Percentiles rank a stretch among this genome's conserved stretches.
These are phyloP conservation scores for Gossypium rotundifolium DNA, from an alignment of 345 rosid species.

Conservation along the genomic window DNA sequence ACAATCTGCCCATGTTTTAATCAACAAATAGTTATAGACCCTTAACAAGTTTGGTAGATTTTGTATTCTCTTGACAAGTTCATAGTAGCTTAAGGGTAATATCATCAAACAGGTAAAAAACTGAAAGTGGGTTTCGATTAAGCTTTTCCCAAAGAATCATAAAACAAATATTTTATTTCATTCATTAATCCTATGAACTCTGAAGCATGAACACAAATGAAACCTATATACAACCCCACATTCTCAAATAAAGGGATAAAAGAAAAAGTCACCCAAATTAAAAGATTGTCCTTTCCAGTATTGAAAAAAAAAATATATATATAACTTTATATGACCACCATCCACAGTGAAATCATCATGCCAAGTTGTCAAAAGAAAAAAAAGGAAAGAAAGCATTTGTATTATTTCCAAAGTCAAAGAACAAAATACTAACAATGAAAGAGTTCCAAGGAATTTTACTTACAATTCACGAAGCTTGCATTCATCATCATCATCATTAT, in stretches of 20 bases:
- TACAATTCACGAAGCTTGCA: not conserved
- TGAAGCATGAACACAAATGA: not conserved
- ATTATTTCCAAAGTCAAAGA: not conserved
- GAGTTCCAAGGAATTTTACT: not conserved
- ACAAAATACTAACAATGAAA: not conserved
- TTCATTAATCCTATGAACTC: not conserved
- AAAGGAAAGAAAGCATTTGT: not conserved
- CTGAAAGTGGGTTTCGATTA: not conserved
- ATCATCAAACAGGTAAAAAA: not conserved
- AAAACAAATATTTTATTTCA: not conserved
- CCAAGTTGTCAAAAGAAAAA: not conserved
- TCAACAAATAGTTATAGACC: no score
- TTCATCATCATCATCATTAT: not conserved
- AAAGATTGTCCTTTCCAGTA: not conserved
- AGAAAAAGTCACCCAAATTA: not conserved
- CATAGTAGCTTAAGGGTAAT: no score
- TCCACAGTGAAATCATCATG: constrained; percentile 2
- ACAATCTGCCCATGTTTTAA: no score
- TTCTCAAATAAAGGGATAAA: not conserved
- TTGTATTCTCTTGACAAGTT: no score
- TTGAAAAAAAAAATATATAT: not conserved
- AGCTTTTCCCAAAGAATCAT: not conserved
- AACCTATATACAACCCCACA: not conserved
- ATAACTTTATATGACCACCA: not conserved
- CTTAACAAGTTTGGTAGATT: no score